Evolutionary conservation across 371 early-diverging fungal species (phyloP), one percentile per base, ranked within the genome.

Genomic region (Rhizopus stolonifer): DNA sequence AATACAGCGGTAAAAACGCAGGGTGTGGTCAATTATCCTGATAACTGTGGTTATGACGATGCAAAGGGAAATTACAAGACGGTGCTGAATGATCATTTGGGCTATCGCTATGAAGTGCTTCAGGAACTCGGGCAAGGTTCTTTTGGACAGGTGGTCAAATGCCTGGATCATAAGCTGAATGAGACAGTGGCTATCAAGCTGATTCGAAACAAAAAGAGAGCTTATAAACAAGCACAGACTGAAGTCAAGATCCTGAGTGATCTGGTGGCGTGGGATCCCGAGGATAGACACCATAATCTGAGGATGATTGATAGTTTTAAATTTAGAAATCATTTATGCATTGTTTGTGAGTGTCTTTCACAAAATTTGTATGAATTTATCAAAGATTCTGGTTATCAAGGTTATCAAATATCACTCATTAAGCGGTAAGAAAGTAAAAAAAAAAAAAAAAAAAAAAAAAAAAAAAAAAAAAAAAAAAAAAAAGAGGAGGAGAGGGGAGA

Each of bases 281-380:
- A 29, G 10, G 31, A 29, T 29, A 29, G 7, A 29, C 31, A 29
- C 10, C 31, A 29, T 29, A 29, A 29, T 10, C 7, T 29, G 10
- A 29, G 10, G 31, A 29, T 29, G 31, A 29, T 10, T 0, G 95
- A 94, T 46, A 82, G 83, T 55, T 99, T 99, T 70, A 81, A 87
- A 54, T 98, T 95, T 73, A 84, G 95, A 25, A 84, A 86, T 38
- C 99, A 99, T 71, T 67, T 99, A 47, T 98, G 99, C 66, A 92
- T 99, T 51, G 93, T 90, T 0, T 89, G 88, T 57, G 99, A 99
- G 74, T 84, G 96, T 48, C 82, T 99, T 23, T 90, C 90, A 18
- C 88, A 92, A 61, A 99, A 98, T 67, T 70, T 99, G 34, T 99
- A 98, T 76, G 99, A 99, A 62, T 93, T 95, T 69, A 84, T 97